Evolutionary conservation across 2,329 filamentous ascomycete species (phyloP), one percentile per base, ranked within the genome.

Genomic region (Aspergillus sp.): DNA sequence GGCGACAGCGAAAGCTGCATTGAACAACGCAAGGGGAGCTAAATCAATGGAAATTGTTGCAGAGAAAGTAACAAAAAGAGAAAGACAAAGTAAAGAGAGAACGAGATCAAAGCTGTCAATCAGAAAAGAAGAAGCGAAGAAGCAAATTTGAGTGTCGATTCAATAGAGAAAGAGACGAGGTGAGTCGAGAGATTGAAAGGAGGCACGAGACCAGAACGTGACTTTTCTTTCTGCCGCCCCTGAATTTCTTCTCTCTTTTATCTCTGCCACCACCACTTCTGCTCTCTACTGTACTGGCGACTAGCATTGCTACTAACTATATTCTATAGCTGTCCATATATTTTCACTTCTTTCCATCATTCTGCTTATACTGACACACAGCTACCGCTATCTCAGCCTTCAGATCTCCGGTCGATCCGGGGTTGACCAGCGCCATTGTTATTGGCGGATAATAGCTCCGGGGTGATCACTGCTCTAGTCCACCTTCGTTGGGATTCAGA

Each of bases 381-480:
- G 3, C n/a, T 17, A 23, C 15, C 32, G 4, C 25, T 32, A 19
- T 44, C 10, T 9, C 42, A 44, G 13, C 22, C 42, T 44, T 20
- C 37, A 39, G 37, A 39, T 33, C 43, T 53, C 52, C 47, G 49
- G 49, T 43, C 52, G 52, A 53, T 53, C 52, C 52, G 52, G 52
- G 52, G 52, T 52, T 44, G 45, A 45, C 10, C 37, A 39, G 37
- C 37, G 15, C 19, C 37, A 20, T 19, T 9, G 10, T 39, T 20
- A 39, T 39, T 39, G 37, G 37, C 37, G 37, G 37, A 39, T 17
- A 19, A 17, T 39, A 19, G 15, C 37, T 39, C 37, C 37, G 37
- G 19, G 25, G 25, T 35, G 33, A 35, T 35, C 33, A 35, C 17
- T 17, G 37, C 37, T 19, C 17, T 15, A 37, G 33, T 37, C 6